These are phyloP conservation scores for Phytopythium sindhum DNA, from an alignment of 352 stramenopile genomes.

Conservation along the genomic window DNA sequence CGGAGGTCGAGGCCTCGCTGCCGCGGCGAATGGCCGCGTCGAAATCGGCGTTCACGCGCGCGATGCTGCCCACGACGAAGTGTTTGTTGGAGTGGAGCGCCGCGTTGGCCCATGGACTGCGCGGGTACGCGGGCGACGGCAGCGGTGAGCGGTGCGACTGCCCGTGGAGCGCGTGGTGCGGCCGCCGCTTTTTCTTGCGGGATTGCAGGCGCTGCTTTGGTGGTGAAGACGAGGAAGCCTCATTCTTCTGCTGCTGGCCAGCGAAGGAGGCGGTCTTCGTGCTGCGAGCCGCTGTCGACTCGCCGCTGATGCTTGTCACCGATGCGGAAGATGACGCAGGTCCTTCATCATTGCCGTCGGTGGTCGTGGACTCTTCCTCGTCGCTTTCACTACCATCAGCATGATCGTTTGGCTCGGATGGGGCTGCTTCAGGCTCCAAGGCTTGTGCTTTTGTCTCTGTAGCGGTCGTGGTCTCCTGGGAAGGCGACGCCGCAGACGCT, in stretches of 20 bases:
- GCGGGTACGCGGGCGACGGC: neutral
- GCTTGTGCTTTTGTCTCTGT: neutral
- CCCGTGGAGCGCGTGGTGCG: neutral
- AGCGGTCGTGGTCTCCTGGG: neutral
- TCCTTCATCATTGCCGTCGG: neutral
- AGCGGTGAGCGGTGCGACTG: slow-evolving; percentile 8
- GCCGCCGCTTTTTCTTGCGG: slow-evolving; percentile 27
- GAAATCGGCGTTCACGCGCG: slow-evolving; percentile 4
- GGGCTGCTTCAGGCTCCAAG: neutral
- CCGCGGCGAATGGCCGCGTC: neutral
- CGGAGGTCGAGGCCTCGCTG: neutral
- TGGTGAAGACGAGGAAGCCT: neutral
- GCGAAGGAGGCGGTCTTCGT: neutral
- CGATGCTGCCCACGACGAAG: slow-evolving; percentile 10
- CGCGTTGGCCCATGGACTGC: neutral
- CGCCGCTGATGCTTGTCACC: too few relatives aligned
- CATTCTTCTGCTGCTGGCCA: neutral
- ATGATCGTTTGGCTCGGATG: neutral
- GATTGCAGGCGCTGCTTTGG: neutral
- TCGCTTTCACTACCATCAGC: neutral
- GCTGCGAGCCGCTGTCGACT: neutral
- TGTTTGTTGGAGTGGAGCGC: slow-evolving; percentile 14
- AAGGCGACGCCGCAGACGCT: neutral
- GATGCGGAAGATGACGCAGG: too few relatives aligned
- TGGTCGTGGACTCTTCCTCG: neutral